phyloP scores from a whole-genome alignment of 2,329 filamentous ascomycete genomes.

The Hypoxylon sp. region DNA sequence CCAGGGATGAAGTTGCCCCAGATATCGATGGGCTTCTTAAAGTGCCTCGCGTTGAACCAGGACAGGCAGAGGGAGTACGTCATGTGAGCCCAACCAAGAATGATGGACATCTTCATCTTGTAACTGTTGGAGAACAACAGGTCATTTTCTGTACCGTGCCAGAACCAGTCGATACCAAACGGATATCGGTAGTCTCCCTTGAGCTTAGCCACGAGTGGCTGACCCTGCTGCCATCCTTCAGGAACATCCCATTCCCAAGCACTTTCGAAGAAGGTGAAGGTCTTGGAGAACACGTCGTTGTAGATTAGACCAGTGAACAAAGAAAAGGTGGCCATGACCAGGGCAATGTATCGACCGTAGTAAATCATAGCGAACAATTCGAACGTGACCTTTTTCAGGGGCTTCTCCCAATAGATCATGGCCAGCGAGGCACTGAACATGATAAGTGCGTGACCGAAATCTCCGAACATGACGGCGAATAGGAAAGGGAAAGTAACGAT shows the following conservation, averaged over 20 bases:
- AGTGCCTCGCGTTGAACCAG: slow-evolving; percentile 93
- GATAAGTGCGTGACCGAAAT: slow-evolving; percentile 92
- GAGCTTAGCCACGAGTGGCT: slow-evolving; percentile 76
- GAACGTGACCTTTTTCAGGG: slow-evolving; percentile 90
- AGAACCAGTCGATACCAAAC: slow-evolving; percentile 95
- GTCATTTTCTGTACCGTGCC: slow-evolving; percentile 96
- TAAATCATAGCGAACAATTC: slow-evolving; percentile 99
- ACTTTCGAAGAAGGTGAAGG: slow-evolving; percentile 88
- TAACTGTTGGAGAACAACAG: slow-evolving; percentile 97
- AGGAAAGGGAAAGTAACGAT: slow-evolving; percentile 99
- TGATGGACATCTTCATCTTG: slow-evolving; percentile 99
- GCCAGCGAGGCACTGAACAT: slow-evolving; percentile 87
- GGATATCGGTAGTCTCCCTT: slow-evolving; percentile 87
- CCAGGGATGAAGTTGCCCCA: slow-evolving; percentile 98
- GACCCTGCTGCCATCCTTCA: slow-evolving; percentile 74
- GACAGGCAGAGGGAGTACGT: slow-evolving; percentile 96
- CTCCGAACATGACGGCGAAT: slow-evolving; percentile 99
- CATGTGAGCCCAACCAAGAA: slow-evolving; percentile 98
- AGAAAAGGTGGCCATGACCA: slow-evolving; percentile 98
- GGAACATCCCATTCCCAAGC: slow-evolving; percentile 87
- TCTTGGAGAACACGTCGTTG: slow-evolving; percentile 97
- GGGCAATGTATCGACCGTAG: slow-evolving; percentile 97
- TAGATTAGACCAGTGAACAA: slow-evolving; percentile 98
- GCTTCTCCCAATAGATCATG: slow-evolving; percentile 98
- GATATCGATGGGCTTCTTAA: slow-evolving; percentile 94